Conservation (phyloP, 2,329 filamentous ascomycete species). For the Purpureocillium takamizusanense region DNA sequence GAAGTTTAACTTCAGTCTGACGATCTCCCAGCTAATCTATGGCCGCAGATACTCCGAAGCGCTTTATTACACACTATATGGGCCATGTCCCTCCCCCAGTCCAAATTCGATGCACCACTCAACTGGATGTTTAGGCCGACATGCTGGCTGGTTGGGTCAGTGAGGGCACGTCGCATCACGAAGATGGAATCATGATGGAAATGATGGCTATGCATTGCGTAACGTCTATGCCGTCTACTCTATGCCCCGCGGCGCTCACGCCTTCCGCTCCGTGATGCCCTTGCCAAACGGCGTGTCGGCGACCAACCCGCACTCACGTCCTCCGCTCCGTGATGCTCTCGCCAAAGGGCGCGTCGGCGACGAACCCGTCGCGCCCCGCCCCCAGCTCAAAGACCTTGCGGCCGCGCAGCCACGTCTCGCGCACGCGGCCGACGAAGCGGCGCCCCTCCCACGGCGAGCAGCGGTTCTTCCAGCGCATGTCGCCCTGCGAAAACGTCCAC, state of each 20-base stretch:
- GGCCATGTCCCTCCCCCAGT: too few species aligned
- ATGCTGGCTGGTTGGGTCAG: too few species aligned
- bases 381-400: slow-evolving; percentile 63
- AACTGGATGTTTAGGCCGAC: too few species aligned
- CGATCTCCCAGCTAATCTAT: slow-evolving; percentile 20
- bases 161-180: too few species aligned
- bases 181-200: too few species aligned
- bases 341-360: slow-evolving; percentile 37
- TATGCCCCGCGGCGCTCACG: too few species aligned
- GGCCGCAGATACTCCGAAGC: slow-evolving; percentile 9
- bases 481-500: slow-evolving; percentile 64
- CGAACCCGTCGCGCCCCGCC: slow-evolving; percentile 40
- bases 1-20: slow-evolving; percentile 18
- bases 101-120: too few species aligned
- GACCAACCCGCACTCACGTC: slow-evolving; percentile 11
- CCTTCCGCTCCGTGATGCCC: too few species aligned
- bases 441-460: slow-evolving; percentile 86
- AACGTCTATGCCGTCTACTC: too few species aligned
- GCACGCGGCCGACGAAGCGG: slow-evolving; percentile 66
- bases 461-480: slow-evolving; percentile 92
- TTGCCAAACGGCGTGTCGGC: background rate
- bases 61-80: background rate
- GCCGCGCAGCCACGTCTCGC: slow-evolving; percentile 79
- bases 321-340: slow-evolving; percentile 53
- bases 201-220: too few species aligned